Evolutionary conservation across 305 asterid species (phyloP).

Genomic region (Ajuga reptans): DNA sequence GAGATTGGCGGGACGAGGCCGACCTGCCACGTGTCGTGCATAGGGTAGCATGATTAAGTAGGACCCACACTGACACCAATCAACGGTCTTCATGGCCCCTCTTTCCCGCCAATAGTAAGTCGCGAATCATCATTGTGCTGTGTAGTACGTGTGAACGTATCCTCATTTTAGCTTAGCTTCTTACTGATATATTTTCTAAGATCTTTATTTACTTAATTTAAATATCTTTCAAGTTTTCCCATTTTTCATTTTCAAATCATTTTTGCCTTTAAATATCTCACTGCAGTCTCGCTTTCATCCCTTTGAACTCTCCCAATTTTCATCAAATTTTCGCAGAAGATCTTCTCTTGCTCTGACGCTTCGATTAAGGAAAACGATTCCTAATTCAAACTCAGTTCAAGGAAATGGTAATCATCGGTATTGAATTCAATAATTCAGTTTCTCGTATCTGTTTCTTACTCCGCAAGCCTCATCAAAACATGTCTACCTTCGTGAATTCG

Average conservation of each 20-base stretch:
- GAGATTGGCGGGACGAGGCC: constrained; percentile 39
- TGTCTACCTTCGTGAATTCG: not conserved
- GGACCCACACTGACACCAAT: constrained; percentile 31
- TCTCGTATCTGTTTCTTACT: not conserved
- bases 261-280: constrained; percentile 21
- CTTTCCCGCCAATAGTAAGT: constrained; percentile 28
- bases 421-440: not conserved
- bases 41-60: not conserved
- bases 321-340: not conserved
- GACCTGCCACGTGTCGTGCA: constrained; percentile 16
- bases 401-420: constrained; percentile 22
- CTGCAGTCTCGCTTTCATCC: not conserved
- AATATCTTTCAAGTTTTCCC: not conserved
- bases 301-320: constrained; percentile 5
- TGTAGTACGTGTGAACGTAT: not conserved
- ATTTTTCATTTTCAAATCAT: not conserved
- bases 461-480: not conserved
- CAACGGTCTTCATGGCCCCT: constrained; percentile 16
- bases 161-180: not conserved
- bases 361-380: not conserved
- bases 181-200: not conserved
- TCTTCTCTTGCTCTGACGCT: not conserved
- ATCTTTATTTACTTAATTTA: constrained; percentile 17
- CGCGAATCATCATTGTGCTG: not conserved
- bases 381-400: not conserved